Percentiles rank a stretch among this genome's conserved stretches.
phyloP scores from a whole-genome alignment of 495 filamentous ascomycete genomes.

The Tuber brumale region DNA sequence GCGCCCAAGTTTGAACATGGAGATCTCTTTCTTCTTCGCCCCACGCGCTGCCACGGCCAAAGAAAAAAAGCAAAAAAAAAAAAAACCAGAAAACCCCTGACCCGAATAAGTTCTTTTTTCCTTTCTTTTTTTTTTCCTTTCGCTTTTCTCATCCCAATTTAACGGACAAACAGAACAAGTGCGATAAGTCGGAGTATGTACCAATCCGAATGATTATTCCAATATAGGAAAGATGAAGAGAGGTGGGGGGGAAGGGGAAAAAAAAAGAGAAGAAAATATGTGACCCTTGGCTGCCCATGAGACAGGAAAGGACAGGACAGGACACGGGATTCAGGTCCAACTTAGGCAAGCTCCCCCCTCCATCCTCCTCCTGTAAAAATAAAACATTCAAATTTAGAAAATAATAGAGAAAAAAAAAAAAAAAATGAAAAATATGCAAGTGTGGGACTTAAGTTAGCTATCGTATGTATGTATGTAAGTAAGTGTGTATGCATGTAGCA shows the following conservation, averaged over 20 bases:
- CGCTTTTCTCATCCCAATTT: not conserved
- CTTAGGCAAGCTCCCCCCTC: not conserved
- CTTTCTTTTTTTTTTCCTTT: not conserved
- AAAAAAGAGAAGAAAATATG: not conserved
- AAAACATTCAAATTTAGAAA: conserved; percentile 5
- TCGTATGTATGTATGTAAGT: not conserved
- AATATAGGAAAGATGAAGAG: not conserved
- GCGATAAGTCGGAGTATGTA: not conserved
- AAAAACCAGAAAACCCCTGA: not conserved
- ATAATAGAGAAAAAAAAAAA: not conserved
- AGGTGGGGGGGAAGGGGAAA: not conserved
- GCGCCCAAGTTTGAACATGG: not conserved
- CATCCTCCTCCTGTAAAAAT: conserved; percentile 1
- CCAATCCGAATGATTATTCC: not conserved
- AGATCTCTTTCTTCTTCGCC: not conserved
- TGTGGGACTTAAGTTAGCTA: conserved; percentile 3
- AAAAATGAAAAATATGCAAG: not conserved
- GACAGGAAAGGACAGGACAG: not conserved
- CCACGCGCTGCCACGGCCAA: not conserved
- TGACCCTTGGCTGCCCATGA: not conserved
- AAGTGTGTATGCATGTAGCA: not conserved
- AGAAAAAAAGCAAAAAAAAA: not conserved
- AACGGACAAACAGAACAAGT: not conserved
- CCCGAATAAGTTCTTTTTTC: not conserved
- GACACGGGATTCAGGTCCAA: not conserved